Evolutionary conservation across 2,329 filamentous ascomycete genomes (phyloP), one percentile per base, ranked within the genome.

Genomic region (Nothophaeocryptopus gaeumannii): DNA sequence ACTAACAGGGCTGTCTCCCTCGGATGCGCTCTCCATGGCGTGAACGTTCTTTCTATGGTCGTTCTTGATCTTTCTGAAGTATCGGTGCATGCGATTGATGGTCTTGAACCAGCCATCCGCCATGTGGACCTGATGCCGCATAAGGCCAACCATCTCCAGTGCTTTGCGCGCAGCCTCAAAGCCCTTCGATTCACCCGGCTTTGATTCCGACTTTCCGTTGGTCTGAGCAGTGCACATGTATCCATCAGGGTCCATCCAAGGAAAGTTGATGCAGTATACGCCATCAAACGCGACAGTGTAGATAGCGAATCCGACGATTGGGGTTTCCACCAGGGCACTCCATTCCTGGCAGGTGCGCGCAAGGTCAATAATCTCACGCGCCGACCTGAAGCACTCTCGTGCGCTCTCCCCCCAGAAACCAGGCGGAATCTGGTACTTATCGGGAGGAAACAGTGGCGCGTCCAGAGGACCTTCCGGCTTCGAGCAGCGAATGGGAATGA

Each of bases 221-320:
- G 50, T 51, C 16, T 39, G 47, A 12, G 44, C 43, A 8, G 61
- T 64, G 50, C 72, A 72, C 59, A 87, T 78, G 61, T 79, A 78
- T 2, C 72, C 69, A 9, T 78, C 70, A 1, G 72, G 73, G 58
- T 89, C 85, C 82, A 89, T 87, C 50, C 80, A 77, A 0, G 83
- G 82, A 49, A 88, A 89, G 60, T 83, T 80, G 38, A 76, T 74
- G 9, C 80, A 81, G 63, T 88, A 89, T 2, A 86, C 74, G 31
- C 82, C 73, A 12, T 81, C 75, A 59, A 86, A 85, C 0, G 80
- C 79, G 1, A 84, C 83, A 9, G 79, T 80, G 74, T 84, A 89
- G 34, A 85, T 74, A 2, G 84, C 79, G 61, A 86, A 88, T 3
- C 81, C 76, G 3, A 84, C 78, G 31, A 87, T 76, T 0, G 84